Conservation (phyloP, 306 rosid species). For the Quercus robur region DNA sequence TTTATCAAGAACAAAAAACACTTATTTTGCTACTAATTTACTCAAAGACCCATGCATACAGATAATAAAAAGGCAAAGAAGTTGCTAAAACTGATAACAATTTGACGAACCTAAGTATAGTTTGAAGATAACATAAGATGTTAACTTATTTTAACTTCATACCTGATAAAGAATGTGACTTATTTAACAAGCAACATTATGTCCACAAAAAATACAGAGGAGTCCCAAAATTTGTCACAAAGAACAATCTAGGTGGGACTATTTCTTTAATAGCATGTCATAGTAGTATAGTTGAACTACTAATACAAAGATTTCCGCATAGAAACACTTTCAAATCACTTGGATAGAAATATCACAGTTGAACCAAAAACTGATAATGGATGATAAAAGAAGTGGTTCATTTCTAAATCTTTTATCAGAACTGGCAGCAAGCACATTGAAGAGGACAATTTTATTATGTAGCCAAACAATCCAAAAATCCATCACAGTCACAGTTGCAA, state of each 20-base stretch:
- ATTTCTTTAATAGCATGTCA: not conserved
- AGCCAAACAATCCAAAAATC: not conserved
- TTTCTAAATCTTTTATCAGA: not conserved
- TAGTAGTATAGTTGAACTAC: not conserved
- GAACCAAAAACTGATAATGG: not conserved
- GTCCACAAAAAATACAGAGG: not conserved
- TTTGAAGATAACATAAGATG: not conserved
- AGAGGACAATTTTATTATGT: not conserved
- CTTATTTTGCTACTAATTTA: not conserved
- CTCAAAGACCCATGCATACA: not conserved
- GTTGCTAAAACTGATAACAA: not conserved
- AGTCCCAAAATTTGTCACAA: not conserved
- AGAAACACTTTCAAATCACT: not conserved
- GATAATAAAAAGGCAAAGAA: not conserved
- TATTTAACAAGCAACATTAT: not conserved
- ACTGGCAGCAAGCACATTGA: not conserved
- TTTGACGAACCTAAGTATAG: not conserved
- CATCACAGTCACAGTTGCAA: not conserved
- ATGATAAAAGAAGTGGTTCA: not conserved
- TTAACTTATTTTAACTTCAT: not conserved
- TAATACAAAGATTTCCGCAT: not conserved
- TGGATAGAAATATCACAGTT: not conserved
- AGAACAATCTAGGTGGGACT: not conserved
- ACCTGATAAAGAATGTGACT: not conserved
- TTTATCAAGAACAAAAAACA: constrained; percentile 8